Evolutionary conservation across 2,329 filamentous ascomycete genomes (phyloP), one percentile per base, ranked within the genome.

Genomic region (Colletotrichum sp.): DNA sequence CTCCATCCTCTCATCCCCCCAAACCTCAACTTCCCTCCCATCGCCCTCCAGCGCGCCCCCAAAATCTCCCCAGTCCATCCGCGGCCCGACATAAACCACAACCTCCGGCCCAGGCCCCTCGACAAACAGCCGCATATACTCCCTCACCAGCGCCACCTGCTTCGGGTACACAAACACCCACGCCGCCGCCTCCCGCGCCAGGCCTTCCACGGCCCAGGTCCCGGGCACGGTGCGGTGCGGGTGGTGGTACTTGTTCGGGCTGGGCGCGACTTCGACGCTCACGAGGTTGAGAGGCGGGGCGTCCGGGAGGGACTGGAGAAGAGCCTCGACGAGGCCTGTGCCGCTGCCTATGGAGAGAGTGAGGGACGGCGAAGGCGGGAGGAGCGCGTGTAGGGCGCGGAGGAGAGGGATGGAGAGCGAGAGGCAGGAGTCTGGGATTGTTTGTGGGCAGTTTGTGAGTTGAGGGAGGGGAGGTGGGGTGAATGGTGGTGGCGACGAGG

Each of bases 81-180:
- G 34, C 16, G 73, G 73, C 8, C 73, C 73, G 16, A 73, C 34
- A 24, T 76, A 76, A 4, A 76, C 15, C 32, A 76, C 70, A 5
- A 13, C 26, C 32, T 71, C 66, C 44, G 32, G 24, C 8, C 69
- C 26, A 7, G 6, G n/a, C 13, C 26, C 16, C 30, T 13, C n/a
- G 6, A n/a, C 28, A 2, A 26, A n/a, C 18, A 79, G 57, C 15
- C 16, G 44, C 7, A 81, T 71, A 32, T 85, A 85, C 39, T 75
- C 76, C 9, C 71, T 60, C 18, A 85, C 79, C 13, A 85, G 36
- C 2, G 62, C 65, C 2, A 80, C 80, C 30, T 83, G 81, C 3
- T 84, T 83, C 15, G 84, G 84, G 34, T 85, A 85, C 10, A 82
- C 80, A 73, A 85, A 85, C 73, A 85, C 70, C 57, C 84, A 71